Percentiles rank a stretch among this genome's conserved stretches.
Evolutionary conservation across 2,329 filamentous ascomycete species (phyloP).

Genomic region (Amylocarpus encephaloides): DNA sequence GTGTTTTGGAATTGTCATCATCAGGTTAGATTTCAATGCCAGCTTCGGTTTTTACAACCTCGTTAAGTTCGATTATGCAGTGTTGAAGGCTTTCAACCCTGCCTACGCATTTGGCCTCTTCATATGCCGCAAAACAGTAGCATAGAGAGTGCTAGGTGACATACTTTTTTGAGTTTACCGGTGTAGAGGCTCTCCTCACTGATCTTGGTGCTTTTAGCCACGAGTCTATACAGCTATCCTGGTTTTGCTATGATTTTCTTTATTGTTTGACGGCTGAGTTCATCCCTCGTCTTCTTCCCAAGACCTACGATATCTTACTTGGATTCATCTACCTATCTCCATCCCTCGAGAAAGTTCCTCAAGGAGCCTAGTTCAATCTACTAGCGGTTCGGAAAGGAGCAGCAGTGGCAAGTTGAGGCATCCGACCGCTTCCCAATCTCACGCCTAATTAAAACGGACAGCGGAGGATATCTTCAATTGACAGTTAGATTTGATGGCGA

Average conservation of each 20-base stretch:
- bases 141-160: conserved; percentile 60
- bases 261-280: conserved; percentile 61
- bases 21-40: conserved; percentile 61
- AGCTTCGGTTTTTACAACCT: conserved; percentile 59
- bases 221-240: conserved; percentile 64
- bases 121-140: conserved; percentile 47
- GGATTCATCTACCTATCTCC: conserved; percentile 66
- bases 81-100: conserved; percentile 49
- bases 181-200: conserved; percentile 70
- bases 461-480: conserved; percentile 36
- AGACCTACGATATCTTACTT: conserved; percentile 58
- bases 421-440: conserved; percentile 50
- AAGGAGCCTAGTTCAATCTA: conserved; percentile 76
- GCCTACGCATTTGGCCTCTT: conserved; percentile 55
- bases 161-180: conserved; percentile 66
- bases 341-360: conserved; percentile 63
- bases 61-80: conserved; percentile 42
- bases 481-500: conserved; percentile 35
- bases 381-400: conserved; percentile 74
- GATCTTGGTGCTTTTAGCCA: conserved; percentile 69
- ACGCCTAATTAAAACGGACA: conserved; percentile 34
- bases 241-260: conserved; percentile 64
- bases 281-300: conserved; percentile 51
- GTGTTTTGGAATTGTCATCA: conserved; percentile 56
- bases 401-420: conserved; percentile 66